Base-by-base conservation (phyloP, 306 rosid species). In the Castanopsis chinensis region DNA sequence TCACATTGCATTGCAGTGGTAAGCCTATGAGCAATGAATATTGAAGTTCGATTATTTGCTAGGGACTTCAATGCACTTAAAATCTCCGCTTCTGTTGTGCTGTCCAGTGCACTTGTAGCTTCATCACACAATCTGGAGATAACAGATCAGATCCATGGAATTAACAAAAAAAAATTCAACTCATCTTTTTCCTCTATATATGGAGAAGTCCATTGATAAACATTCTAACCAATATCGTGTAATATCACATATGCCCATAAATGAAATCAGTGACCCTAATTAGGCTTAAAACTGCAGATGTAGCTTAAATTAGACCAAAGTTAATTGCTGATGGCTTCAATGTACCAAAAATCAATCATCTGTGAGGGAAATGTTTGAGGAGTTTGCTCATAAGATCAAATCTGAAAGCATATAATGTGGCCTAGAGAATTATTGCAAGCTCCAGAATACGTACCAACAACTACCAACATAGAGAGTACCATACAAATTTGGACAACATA, bases 1-100 rank as follows among this genome's bases (percentile, higher is more conserved):
- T 95, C 94, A 75, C 98, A 95, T 80, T 95, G 99, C 99, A 95
- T 95, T 74, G 99, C 99, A 76, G 98, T 95, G 58, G 98, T 95
- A 78, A 95, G 97, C 86, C 99, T 88, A 85, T 95, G 99, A 79
- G 99, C 99, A 78, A 95, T 88, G 89, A 95, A 93, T 81, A 95
- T 80, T 56, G 98, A 91, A 45, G 99, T 95, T 77, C 97, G 91
- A 82, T 95, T 91, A 76, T 71, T 90, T 71, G 96, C 89, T 61
- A 95, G 77, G 1, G 97, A 81, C 76, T 88, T 95, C 86, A 95
- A 85, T 23, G 99, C 96, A 79, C 52, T 91, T 87, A 95, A 89
- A 81, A 95, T 91, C 84, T 91, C 99, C 11, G 98, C 97, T 86
- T 95, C 98, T 13, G 99, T 95, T 71, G 99, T 91, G 90, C 99